Base-by-base conservation (phyloP, 257 asterid species). In the Verbena officinalis region DNA sequence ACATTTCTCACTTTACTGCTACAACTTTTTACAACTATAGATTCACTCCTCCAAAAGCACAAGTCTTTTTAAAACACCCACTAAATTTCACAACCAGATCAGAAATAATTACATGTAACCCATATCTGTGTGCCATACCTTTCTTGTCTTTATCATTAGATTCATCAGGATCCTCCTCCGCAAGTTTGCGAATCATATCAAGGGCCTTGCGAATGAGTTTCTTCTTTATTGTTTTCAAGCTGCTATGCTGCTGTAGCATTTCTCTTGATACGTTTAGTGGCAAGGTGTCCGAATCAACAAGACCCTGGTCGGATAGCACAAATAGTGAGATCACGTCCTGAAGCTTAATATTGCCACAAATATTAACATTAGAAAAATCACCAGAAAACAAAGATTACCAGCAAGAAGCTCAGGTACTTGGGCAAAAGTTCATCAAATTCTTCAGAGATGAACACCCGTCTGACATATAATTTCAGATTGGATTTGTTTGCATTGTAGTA, bases 111-210 rank as follows among this genome's bases (percentile, higher is more conserved):
- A n/a, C n/a, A n/a, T n/a, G n/a, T n/a, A n/a, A n/a, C n/a, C n/a
- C n/a, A n/a, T n/a, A n/a, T 42, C 48, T 42, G 48, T 14, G 21
- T 17, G 51, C 4, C 69, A 17, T 69, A 86, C 96, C 97, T 80
- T 78, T 84, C 83, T 81, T 83, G 23, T 87, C 91, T 58, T 78
- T 73, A 68, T 81, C 87, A 69, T 73, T 69, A 64, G 85, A 79
- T 67, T 94, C 99, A 71, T 90, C 95, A 1, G 99, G 97, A 62
- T 94, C 97, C 82, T 94, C 99, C 1, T 88, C 99, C 45, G 97
- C 96, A 68, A 94, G 79, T 72, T 83, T 94, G 62, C 96, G 89
- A 57, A 94, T 90, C 97, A 94, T 90, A 67, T 94, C 99, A 60
- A 88, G 96, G 58, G 97, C 99, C 84, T 90, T 94, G 62, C 99